These are phyloP conservation scores for Gentiana straminea DNA, from an alignment of 257 asterid species.

Conservation along the genomic window DNA sequence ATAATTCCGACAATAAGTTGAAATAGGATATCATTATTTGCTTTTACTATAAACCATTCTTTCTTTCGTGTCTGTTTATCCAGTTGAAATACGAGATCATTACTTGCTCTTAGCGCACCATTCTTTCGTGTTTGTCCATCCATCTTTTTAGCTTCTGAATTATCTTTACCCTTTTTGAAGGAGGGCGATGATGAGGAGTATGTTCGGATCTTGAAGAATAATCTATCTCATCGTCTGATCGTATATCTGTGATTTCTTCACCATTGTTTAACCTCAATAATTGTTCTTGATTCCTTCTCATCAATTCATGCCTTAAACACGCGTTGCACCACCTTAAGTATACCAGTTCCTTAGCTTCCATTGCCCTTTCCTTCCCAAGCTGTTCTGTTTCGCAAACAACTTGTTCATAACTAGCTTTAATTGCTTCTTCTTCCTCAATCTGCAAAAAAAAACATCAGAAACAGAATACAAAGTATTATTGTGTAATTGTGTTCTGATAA, in stretches of 20 bases:
- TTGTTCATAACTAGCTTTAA: slow-evolving; percentile 16
- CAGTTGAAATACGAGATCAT: too few species aligned
- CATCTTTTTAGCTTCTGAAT: slow-evolving; percentile 43
- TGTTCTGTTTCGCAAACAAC: slow-evolving; percentile 19
- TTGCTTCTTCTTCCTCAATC: slow-evolving; percentile 19
- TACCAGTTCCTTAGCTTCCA: slow-evolving; percentile 27
- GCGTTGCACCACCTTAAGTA: slow-evolving; percentile 46
- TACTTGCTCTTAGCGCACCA: too few species aligned
- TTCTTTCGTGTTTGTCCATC: slow-evolving; percentile 40
- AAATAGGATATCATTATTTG: too few species aligned
- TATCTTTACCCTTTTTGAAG: slow-evolving; percentile 36
- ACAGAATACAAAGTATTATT: neutral
- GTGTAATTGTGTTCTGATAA: neutral
- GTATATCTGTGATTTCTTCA: slow-evolving; percentile 24
- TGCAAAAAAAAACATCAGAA: slow-evolving; percentile 10
- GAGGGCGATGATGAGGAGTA: slow-evolving; percentile 12
- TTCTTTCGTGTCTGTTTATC: too few species aligned
- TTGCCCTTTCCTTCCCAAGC: slow-evolving; percentile 16
- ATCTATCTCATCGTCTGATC: slow-evolving; percentile 25
- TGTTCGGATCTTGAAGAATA: slow-evolving; percentile 11
- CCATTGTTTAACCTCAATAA: slow-evolving; percentile 2
- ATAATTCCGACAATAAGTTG: too few species aligned
- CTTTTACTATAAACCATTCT: too few species aligned
- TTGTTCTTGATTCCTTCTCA: slow-evolving; percentile 28
- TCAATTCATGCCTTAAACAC: slow-evolving; percentile 36